Evolutionary conservation across 768 basidiomycete species (phyloP), one percentile per base, ranked within the genome.

Genomic region (Termitomyces sp.): DNA sequence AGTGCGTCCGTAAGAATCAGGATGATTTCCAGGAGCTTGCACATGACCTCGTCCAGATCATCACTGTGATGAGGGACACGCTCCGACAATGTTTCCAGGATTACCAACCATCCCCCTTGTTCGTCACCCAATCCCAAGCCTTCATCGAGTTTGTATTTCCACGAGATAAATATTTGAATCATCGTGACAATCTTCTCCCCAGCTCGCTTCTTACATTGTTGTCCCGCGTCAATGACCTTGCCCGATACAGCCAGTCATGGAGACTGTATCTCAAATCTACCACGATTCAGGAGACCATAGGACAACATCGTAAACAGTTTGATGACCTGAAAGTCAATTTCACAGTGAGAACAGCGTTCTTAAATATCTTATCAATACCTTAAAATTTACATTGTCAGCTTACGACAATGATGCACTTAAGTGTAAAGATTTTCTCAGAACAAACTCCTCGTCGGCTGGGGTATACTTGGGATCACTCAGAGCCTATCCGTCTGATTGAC

Each of bases 21-120:
- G 43, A 60, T 28, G 56, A 57, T n/a, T 57, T 60, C 16, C 38
- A 50, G n/a, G 60, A 56, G 24, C 52, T 60, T 32, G 60, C 52
- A 0, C 46, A 53, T 20, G 45, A n/a, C 20, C 60, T 60, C 14
- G 56, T 57, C 11, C 38, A 54, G 11, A 57, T 54, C 20, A 45
- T 60, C 45, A 41, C 44, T 11, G 6, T 28, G 24, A 54, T 57
- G 3, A 36, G 53, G 14, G 60, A 60, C 14, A 54, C 48, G 16
- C 55, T 60, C 11, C 52, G 32, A 14, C 22, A 40, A 3, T 54
- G 45, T 43, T 54, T 6, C 33, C 18, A 40, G 11, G 28, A 53
- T 30, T n/a, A 24, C 18, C 8, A 20, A 1, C 52, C 47, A 14
- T 33, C 60, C 2, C 18, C 14, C 0, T 32, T 20, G 1, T 60